These are phyloP conservation scores for Trametes cingulata DNA, from an alignment of 768 basidiomycete genomes.

Conservation along the genomic window DNA sequence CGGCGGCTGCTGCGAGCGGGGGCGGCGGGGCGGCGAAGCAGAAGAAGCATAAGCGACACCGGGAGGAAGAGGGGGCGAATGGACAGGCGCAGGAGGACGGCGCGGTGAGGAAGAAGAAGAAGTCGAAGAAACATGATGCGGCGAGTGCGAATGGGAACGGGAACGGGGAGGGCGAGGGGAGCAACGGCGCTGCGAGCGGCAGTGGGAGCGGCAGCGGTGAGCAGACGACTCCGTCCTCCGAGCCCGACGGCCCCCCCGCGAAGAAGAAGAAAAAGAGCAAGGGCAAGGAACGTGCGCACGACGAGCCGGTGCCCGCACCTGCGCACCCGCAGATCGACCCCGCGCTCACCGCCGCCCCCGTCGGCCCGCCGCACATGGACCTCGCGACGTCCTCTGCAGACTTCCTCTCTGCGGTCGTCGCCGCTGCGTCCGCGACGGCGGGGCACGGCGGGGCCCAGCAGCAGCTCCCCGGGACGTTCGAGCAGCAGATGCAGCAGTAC, in stretches of 20 bases:
- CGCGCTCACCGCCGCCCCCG: background rate
- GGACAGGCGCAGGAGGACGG: slow-evolving; percentile 14
- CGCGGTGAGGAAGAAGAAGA: slow-evolving; percentile 39
- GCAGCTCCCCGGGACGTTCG: slow-evolving; percentile 19
- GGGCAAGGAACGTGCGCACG: slow-evolving; percentile 39
- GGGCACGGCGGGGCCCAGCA: slow-evolving; percentile 35
- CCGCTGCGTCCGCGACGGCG: slow-evolving; percentile 58
- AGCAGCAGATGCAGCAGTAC: slow-evolving; percentile 29
- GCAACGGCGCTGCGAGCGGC: background rate
- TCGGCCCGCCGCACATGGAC: slow-evolving; percentile 21
- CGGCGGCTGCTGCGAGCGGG: slow-evolving; percentile 27
- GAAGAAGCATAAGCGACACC: slow-evolving; percentile 39
- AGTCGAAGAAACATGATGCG: slow-evolving; percentile 25
- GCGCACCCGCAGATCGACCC: slow-evolving; percentile 2
- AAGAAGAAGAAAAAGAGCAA: slow-evolving; percentile 39
- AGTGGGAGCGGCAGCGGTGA: slow-evolving; percentile 20
- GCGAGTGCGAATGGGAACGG: no score
- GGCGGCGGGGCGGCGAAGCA: slow-evolving; percentile 21
- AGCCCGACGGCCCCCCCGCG: slow-evolving; percentile 29
- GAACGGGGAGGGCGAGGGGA: slow-evolving; percentile 6
- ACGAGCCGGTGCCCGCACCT: slow-evolving; percentile 23
- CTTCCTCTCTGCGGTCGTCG: slow-evolving; percentile 64
- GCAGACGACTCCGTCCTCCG: slow-evolving; percentile 32
- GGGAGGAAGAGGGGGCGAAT: slow-evolving; percentile 24
- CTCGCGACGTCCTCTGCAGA: slow-evolving; percentile 53